These are phyloP conservation scores for Cylindricascospora bacillispora DNA, from an alignment of 1,139 yeast genomes.

Conservation along the genomic window DNA sequence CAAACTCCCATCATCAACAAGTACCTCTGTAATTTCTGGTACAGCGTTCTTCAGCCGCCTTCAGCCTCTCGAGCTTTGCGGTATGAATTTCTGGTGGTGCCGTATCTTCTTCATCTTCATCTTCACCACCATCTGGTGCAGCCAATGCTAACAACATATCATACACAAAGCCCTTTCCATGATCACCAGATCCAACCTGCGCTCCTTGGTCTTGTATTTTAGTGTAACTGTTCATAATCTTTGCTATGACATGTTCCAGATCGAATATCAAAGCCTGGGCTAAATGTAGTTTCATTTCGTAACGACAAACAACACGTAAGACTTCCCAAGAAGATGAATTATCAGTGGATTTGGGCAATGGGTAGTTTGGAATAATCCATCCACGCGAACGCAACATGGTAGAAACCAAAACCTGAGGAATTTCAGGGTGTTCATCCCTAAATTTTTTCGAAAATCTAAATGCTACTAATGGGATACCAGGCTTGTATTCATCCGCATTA, in stretches of 20 bases:
- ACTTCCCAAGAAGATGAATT: slow-evolving; percentile 40
- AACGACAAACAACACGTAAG: slow-evolving; percentile 73
- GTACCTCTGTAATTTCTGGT: slow-evolving; percentile 5
- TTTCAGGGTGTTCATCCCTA: slow-evolving; percentile 50
- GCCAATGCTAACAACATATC: slow-evolving; percentile 15
- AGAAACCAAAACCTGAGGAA: slow-evolving; percentile 75
- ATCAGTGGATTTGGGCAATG: slow-evolving; percentile 50
- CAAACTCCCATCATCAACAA: neutral
- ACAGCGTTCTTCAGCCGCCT: slow-evolving; percentile 2
- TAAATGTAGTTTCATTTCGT: slow-evolving; percentile 56
- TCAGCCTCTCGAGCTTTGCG: slow-evolving; percentile 1
- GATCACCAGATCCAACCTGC: slow-evolving; percentile 6
- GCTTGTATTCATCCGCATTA: slow-evolving; percentile 32
- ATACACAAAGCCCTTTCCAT: slow-evolving; percentile 11
- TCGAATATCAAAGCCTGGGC: slow-evolving; percentile 62
- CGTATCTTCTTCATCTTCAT: slow-evolving; percentile 6
- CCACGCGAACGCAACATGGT: slow-evolving; percentile 67
- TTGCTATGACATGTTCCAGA: slow-evolving; percentile 42
- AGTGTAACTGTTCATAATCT: slow-evolving; percentile 35
- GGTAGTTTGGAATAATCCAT: slow-evolving; percentile 84
- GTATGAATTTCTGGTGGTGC: slow-evolving; percentile 11
- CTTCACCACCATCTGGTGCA: slow-evolving; percentile 12
- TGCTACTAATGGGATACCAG: slow-evolving; percentile 86
- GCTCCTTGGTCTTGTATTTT: slow-evolving; percentile 10
- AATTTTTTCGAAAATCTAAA: slow-evolving; percentile 58